Percentiles rank a stretch among this genome's conserved stretches.
phyloP scores from a whole-genome alignment of 345 rosid genomes.

The Salix koriyanagi region DNA sequence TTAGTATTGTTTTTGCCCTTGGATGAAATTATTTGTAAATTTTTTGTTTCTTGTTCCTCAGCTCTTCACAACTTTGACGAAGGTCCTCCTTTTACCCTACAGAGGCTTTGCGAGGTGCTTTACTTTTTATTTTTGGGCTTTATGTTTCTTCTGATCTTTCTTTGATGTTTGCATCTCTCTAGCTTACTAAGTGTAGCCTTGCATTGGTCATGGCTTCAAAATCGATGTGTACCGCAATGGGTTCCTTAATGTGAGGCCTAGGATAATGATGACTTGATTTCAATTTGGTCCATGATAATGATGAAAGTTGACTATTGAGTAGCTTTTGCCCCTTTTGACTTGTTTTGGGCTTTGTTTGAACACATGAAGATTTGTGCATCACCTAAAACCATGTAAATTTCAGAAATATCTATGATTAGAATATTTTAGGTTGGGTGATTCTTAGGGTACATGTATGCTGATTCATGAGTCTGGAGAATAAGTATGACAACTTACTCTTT shows the following conservation, averaged over 20 bases:
- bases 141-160: not conserved
- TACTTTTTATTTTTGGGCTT: not conserved
- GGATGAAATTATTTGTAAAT: not conserved
- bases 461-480: not conserved
- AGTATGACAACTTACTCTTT: not conserved
- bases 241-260: too few relatives aligned
- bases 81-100: constrained; percentile 96
- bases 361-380: not conserved
- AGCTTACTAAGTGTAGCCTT: not conserved
- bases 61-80: constrained; percentile 66
- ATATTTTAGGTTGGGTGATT: not conserved
- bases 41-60: constrained; percentile 27
- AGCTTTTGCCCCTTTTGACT: not conserved
- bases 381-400: not conserved
- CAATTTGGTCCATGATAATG: not conserved
- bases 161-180: too few relatives aligned
- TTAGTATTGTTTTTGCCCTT: not conserved
- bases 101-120: constrained; percentile 88
- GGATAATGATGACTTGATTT: not conserved
- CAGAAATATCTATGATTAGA: not conserved
- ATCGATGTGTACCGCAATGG: too few relatives aligned
- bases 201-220: not conserved
- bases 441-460: not conserved
- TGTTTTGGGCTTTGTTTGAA: not conserved
- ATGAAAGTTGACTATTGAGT: not conserved